A percentile compares a stretch with the other conserved stretches of the same genome.
Evolutionary conservation across 495 filamentous ascomycete species (phyloP).

Genomic region (Neurospora tetraspora): DNA sequence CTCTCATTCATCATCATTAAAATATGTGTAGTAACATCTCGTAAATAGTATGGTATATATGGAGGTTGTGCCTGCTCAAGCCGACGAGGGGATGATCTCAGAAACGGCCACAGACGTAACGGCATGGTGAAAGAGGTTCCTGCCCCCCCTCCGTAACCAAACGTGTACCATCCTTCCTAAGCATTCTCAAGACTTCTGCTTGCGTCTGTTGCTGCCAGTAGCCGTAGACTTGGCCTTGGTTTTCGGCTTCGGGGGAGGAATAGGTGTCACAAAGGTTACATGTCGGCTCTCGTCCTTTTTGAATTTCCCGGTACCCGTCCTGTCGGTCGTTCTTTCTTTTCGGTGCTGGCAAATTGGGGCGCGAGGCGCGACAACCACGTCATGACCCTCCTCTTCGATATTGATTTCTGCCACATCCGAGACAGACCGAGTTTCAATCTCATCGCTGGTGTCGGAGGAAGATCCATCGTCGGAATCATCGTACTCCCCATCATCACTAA

Average conservation of each 20-base stretch:
- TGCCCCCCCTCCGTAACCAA: not conserved
- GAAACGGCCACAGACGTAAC: not conserved
- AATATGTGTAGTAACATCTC: not conserved
- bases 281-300: constrained; percentile 37
- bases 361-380: constrained; percentile 24
- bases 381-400: constrained; percentile 32
- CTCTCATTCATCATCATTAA: not conserved
- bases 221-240: constrained; percentile 9
- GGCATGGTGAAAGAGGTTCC: not conserved
- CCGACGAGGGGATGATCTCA: not conserved
- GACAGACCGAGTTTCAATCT: constrained; percentile 29
- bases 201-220: constrained; percentile 15
- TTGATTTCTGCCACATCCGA: constrained; percentile 42
- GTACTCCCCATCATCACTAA: constrained; percentile 79
- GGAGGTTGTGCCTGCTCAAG: not conserved
- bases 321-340: constrained; percentile 4
- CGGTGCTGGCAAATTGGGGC: constrained; percentile 26
- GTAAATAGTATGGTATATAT: not conserved
- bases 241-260: constrained; percentile 22
- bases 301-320: constrained; percentile 18
- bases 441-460: constrained; percentile 34
- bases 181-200: constrained; percentile 10
- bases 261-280: constrained; percentile 35
- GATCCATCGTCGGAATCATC: constrained; percentile 45
- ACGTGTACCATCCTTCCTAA: not conserved